Percentiles rank a stretch among this genome's conserved stretches.
These are phyloP conservation scores for Starmerella apis DNA, from an alignment of 805 yeast genomes.

Conservation along the genomic window DNA sequence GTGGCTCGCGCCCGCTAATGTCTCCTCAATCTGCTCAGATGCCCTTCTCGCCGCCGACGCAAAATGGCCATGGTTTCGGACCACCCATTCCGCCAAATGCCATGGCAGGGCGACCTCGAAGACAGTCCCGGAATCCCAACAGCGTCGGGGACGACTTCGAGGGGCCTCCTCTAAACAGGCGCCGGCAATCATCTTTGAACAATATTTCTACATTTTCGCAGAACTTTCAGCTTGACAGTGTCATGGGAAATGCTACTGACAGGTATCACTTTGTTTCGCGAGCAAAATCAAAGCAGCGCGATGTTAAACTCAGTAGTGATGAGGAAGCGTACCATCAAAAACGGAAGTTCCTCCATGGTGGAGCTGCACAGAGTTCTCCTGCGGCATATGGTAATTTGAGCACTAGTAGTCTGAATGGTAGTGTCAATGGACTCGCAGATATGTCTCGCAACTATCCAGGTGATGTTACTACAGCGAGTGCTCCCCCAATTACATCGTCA, in stretches of 20 bases:
- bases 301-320: conserved; percentile 18
- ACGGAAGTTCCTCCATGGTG: conserved; percentile 18
- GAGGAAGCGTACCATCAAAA: conserved; percentile 20
- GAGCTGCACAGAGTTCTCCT: conserved; percentile 7
- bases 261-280: conserved; percentile 28
- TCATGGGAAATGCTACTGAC: conserved; percentile 25
- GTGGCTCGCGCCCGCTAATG: conserved; percentile 8
- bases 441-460: background rate
- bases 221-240: conserved; percentile 29
- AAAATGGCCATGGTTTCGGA: background rate
- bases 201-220: conserved; percentile 26
- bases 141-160: conserved; percentile 24
- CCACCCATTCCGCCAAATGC: conserved; percentile 1
- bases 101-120: conserved; percentile 11
- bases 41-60: conserved; percentile 9
- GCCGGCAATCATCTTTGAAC: conserved; percentile 19
- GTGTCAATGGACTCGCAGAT: conserved; percentile 2
- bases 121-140: conserved; percentile 14
- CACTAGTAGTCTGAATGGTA: background rate
- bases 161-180: conserved; percentile 21
- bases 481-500: background rate
- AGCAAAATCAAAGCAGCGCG: conserved; percentile 13
- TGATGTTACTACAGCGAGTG: background rate
- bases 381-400: background rate
- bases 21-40: conserved; percentile 10